These are phyloP conservation scores for Melocanna baccifera DNA, from an alignment of 176 grass and related monocot genomes.

Conservation along the genomic window DNA sequence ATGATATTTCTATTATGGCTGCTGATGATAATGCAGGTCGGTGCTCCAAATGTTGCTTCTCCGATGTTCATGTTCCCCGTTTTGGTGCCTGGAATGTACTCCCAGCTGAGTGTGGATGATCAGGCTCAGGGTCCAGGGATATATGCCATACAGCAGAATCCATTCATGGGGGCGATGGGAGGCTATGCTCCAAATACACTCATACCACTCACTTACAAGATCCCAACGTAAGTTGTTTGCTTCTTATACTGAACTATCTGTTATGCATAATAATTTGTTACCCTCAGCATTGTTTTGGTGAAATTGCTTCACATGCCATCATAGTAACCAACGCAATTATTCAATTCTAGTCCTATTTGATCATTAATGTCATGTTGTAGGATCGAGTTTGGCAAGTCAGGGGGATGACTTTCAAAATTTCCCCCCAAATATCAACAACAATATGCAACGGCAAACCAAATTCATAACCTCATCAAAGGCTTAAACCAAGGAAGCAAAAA, in stretches of 20 bases:
- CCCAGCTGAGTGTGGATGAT: constrained; percentile 51
- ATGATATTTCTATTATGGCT: neutral
- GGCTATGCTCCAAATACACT: constrained; percentile 48
- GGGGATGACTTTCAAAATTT: too few species aligned
- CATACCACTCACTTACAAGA: constrained; percentile 71
- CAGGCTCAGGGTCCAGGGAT: constrained; percentile 71
- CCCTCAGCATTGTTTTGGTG: neutral
- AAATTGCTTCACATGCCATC: neutral
- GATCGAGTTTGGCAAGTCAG: too few species aligned
- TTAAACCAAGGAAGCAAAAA: too few species aligned
- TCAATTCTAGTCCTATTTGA: neutral
- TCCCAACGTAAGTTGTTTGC: constrained; percentile 64
- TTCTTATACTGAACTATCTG: neutral
- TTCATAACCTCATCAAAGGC: too few species aligned
- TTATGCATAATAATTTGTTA: neutral
- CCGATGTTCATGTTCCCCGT: constrained; percentile 46
- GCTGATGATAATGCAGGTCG: constrained; percentile 15
- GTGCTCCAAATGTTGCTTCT: constrained; percentile 13
- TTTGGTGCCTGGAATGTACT: constrained; percentile 30
- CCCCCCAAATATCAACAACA: too few species aligned
- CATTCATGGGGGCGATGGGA: constrained; percentile 46
- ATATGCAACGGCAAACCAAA: too few species aligned
- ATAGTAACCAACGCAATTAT: neutral
- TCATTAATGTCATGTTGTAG: neutral
- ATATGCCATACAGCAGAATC: constrained; percentile 74